Conservation (phyloP, 2,329 filamentous ascomycete genomes). For the Calonectria crousiana region DNA sequence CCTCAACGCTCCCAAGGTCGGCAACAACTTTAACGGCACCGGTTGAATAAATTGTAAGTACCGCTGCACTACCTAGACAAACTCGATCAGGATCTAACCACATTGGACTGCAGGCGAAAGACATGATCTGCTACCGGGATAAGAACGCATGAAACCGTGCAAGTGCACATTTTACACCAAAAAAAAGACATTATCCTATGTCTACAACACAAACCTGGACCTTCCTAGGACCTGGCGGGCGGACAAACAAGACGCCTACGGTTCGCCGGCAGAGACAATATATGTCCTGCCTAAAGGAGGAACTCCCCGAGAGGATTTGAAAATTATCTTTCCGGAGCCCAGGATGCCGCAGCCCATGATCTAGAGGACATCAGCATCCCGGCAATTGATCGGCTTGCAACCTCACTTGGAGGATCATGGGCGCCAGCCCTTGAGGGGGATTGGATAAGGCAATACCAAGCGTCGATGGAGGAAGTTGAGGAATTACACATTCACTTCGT, state of each 20-base stretch:
- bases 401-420: conserved; percentile 31
- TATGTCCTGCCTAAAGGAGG: conserved; percentile 32
- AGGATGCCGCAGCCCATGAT: conserved; percentile 30
- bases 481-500: conserved; percentile 29
- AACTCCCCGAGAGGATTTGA: conserved; percentile 31
- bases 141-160: conserved; percentile 34
- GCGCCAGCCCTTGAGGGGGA: conserved; percentile 17
- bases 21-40: conserved; percentile 42
- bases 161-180: conserved; percentile 36
- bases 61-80: background rate
- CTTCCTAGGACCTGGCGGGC: conserved; percentile 35
- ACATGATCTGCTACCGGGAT: conserved; percentile 43
- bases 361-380: conserved; percentile 35
- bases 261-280: conserved; percentile 33
- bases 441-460: conserved; percentile 28
- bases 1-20: conserved; percentile 41
- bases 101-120: conserved; percentile 18
- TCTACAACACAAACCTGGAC: conserved; percentile 40
- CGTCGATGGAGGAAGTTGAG: conserved; percentile 32
- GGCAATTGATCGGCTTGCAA: conserved; percentile 16
- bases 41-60: conserved; percentile 48
- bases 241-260: conserved; percentile 33
- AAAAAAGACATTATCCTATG: conserved; percentile 30
- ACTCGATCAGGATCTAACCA: conserved; percentile 22
- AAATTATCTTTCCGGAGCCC: conserved; percentile 36